These are phyloP conservation scores for Rhizopogon rudus DNA, from an alignment of 768 basidiomycete species.

Conservation along the genomic window DNA sequence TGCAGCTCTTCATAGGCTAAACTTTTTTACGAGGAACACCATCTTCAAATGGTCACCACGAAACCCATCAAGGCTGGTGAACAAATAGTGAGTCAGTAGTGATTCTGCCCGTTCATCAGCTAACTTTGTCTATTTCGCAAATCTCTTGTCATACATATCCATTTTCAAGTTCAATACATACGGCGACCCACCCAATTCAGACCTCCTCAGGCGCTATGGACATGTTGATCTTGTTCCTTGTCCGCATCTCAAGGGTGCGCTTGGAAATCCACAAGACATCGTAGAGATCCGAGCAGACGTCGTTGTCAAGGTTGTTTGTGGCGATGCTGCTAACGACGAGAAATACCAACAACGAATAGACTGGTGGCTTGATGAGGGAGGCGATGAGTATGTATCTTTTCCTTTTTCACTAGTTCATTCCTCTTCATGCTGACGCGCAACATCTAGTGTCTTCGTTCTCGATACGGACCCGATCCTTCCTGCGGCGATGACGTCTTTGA, in stretches of 20 bases:
- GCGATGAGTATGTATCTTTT: constrained; percentile 68
- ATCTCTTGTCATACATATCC: not conserved
- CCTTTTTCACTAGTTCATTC: not conserved
- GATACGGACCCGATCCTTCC: constrained; percentile 50
- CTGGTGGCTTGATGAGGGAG: constrained; percentile 90
- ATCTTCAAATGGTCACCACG: constrained; percentile 78
- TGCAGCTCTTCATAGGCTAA: constrained; percentile 52
- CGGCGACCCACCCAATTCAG: constrained; percentile 87
- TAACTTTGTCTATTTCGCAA: not conserved
- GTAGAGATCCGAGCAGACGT: constrained; percentile 74
- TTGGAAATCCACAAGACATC: constrained; percentile 77
- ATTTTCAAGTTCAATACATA: constrained; percentile 86
- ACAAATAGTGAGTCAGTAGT: constrained; percentile 67
- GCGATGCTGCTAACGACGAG: constrained; percentile 2
- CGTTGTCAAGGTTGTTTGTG: constrained; percentile 39
- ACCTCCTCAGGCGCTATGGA: constrained; percentile 91
- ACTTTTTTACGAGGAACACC: constrained; percentile 71
- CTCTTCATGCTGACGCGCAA: not conserved
- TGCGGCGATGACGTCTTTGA: constrained; percentile 55
- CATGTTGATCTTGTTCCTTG: constrained; percentile 78
- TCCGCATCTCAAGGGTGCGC: constrained; percentile 25
- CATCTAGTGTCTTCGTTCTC: constrained; percentile 48
- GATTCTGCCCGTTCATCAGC: not conserved
- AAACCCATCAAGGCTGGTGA: constrained; percentile 68
- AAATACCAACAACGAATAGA: constrained; percentile 61